These are phyloP conservation scores for Calendula officinalis DNA, from an alignment of 129 eudicot genomes.

Conservation along the genomic window DNA sequence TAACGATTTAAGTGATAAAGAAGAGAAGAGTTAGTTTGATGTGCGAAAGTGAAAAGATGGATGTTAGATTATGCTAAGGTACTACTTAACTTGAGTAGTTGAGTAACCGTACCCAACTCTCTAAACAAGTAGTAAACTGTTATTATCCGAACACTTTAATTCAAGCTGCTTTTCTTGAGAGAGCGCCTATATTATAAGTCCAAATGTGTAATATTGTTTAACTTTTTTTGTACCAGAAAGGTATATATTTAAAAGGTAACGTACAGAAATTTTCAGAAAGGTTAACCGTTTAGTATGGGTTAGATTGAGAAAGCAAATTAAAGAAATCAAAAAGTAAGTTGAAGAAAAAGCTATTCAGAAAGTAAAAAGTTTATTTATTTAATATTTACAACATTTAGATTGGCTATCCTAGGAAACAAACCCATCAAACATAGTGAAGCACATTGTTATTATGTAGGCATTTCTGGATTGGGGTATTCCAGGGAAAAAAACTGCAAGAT, in stretches of 20 bases:
- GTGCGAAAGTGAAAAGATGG: too few species aligned
- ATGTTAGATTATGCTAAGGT: too few species aligned
- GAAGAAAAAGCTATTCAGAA: background rate
- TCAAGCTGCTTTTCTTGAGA: too few species aligned
- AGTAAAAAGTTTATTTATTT: background rate
- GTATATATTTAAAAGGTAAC: background rate
- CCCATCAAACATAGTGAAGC: background rate
- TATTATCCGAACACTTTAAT: too few species aligned
- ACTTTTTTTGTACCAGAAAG: background rate
- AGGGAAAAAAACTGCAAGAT: constrained; percentile 12
- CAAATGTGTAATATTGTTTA: background rate
- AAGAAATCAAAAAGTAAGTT: background rate
- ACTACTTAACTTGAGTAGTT: too few species aligned
- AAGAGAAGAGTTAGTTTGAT: too few species aligned
- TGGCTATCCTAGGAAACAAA: background rate
- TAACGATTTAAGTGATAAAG: too few species aligned
- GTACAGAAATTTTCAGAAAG: background rate
- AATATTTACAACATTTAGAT: background rate
- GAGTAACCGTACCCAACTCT: too few species aligned
- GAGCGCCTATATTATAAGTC: too few species aligned
- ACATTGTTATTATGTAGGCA: background rate
- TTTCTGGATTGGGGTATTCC: constrained; percentile 12
- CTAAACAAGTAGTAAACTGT: too few species aligned
- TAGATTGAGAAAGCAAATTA: background rate
- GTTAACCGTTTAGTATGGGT: background rate